Conservation (phyloP, 192 early-diverging fungal species). For the Gonapodya prolifera region DNA sequence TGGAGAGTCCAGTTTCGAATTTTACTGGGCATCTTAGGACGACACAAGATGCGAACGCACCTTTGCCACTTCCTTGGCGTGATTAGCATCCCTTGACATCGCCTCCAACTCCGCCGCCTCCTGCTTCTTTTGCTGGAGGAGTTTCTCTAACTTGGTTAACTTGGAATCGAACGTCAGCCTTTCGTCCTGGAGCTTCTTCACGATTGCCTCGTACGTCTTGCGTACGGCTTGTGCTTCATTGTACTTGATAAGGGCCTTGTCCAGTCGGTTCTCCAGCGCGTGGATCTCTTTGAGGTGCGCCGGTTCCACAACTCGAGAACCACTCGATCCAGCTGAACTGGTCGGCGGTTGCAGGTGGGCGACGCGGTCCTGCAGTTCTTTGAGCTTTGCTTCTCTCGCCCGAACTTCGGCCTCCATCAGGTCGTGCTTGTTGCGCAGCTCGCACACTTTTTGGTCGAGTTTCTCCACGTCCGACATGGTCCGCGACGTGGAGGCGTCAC, state of each 20-base stretch:
- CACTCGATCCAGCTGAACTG: too few relatives aligned
- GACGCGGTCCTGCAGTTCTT: slow-evolving; percentile 24
- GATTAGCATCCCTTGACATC: slow-evolving; percentile 48
- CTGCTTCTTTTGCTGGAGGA: slow-evolving; percentile 35
- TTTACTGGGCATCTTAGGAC: neutral
- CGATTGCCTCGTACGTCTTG: slow-evolving; percentile 49
- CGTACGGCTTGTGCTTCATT: slow-evolving; percentile 48
- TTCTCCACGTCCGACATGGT: neutral
- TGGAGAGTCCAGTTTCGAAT: slow-evolving; percentile 25
- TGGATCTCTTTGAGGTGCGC: slow-evolving; percentile 34
- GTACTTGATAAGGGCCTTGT: slow-evolving; percentile 53
- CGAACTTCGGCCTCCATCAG: neutral
- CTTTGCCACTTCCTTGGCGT: slow-evolving; percentile 33
- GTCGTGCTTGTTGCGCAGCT: neutral
- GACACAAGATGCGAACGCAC: neutral
- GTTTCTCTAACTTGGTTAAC: slow-evolving; percentile 46
- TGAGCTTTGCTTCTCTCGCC: neutral
- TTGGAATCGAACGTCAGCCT: slow-evolving; percentile 45
- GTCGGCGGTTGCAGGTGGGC: slow-evolving; percentile 30
- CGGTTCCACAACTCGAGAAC: too few relatives aligned
- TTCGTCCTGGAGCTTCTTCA: slow-evolving; percentile 44
- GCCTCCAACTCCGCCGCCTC: slow-evolving; percentile 41
- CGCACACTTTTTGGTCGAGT: neutral
- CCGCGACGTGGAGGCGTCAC: too few relatives aligned
- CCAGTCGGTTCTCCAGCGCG: slow-evolving; percentile 42